phyloP scores from a whole-genome alignment of 345 rosid genomes.

The Eucalyptus sideroxylon region DNA sequence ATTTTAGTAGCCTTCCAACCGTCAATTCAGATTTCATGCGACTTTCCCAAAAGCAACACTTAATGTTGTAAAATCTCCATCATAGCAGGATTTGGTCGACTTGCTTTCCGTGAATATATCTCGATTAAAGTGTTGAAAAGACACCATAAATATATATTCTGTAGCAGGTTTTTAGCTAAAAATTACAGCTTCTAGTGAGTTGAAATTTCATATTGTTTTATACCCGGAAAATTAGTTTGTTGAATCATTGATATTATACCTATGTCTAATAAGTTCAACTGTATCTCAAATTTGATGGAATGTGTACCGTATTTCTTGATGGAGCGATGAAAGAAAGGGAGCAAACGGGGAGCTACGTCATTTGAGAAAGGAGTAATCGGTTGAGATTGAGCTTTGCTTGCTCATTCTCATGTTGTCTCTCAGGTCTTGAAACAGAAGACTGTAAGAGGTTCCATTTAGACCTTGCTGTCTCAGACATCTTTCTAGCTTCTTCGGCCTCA shows the following conservation, averaged over 20 bases:
- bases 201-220: background rate
- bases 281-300: too few relatives aligned
- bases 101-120: background rate
- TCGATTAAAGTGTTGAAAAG: background rate
- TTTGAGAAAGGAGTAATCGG: too few relatives aligned
- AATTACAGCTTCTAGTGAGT: background rate
- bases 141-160: background rate
- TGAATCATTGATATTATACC: rapidly evolving
- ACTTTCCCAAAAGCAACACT: background rate
- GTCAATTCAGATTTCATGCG: background rate
- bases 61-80: background rate
- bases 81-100: background rate
- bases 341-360: rapidly evolving
- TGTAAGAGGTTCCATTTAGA: too few relatives aligned
- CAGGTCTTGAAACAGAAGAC: rapidly evolving
- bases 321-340: too few relatives aligned
- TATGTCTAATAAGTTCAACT: background rate
- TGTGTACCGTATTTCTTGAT: too few relatives aligned
- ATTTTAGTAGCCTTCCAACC: background rate
- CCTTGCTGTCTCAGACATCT: too few relatives aligned
- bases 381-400: too few relatives aligned
- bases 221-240: background rate
- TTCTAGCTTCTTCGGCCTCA: too few relatives aligned
- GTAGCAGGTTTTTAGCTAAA: background rate
- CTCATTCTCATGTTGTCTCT: too few relatives aligned